Percentiles rank a stretch among this genome's conserved stretches.
These are phyloP conservation scores for Inga oerstediana DNA, from an alignment of 306 rosid species.

Conservation along the genomic window DNA sequence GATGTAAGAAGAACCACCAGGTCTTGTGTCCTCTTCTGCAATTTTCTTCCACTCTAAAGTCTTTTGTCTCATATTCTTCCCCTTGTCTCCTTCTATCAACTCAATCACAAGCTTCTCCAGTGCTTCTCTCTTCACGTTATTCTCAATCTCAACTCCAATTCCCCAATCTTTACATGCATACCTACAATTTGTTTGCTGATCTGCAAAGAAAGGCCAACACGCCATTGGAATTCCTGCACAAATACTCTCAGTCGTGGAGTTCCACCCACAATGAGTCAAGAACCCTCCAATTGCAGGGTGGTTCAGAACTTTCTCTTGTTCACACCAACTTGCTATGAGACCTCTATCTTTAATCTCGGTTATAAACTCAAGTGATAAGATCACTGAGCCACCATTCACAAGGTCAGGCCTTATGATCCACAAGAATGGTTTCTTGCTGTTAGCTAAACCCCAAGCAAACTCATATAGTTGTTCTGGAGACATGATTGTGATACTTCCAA, in stretches of 20 bases:
- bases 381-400: not conserved
- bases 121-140: not conserved
- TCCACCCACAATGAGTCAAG: conserved; percentile 1
- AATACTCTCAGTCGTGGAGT: not conserved
- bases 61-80: not conserved
- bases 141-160: not conserved
- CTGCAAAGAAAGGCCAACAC: not conserved
- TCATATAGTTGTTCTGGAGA: not conserved
- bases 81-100: not conserved
- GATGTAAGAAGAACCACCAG: not conserved
- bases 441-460: conserved; percentile 12
- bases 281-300: not conserved
- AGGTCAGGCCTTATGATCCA: conserved; percentile 7
- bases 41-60: not conserved
- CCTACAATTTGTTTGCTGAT: not conserved
- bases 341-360: conserved; percentile 13
- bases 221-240: not conserved
- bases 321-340: conserved; percentile 31
- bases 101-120: not conserved
- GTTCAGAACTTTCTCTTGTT: conserved; percentile 16
- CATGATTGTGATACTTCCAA: not conserved
- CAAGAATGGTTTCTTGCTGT: not conserved
- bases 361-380: not conserved
- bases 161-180: not conserved
- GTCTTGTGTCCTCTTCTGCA: not conserved